Evolutionary conservation across 1,139 yeast species (phyloP).

Genomic region (Taiozyma sp.): DNA sequence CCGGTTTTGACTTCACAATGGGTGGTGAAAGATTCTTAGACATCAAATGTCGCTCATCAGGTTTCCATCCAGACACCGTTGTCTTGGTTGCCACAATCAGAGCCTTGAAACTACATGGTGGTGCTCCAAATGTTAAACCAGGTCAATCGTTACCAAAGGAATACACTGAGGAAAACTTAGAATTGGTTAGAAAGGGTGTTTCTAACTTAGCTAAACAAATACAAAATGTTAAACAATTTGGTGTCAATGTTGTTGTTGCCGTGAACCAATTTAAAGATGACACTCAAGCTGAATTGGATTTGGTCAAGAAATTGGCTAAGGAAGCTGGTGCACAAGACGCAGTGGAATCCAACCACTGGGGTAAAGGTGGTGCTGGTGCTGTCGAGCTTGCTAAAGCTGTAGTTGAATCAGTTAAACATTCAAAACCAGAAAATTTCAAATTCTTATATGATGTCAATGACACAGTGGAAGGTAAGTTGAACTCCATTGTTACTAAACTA

Average conservation of each 20-base stretch:
- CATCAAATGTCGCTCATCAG: slow-evolving; percentile 75
- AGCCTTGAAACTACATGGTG: slow-evolving; percentile 78
- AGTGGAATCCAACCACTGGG: slow-evolving; percentile 76
- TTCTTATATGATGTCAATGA: slow-evolving; percentile 58
- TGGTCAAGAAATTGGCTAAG: slow-evolving; percentile 56
- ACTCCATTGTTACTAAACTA: slow-evolving; percentile 64
- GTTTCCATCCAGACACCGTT: slow-evolving; percentile 64
- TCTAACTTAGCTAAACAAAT: slow-evolving; percentile 74
- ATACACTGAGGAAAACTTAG: slow-evolving; percentile 63
- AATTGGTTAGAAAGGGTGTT: slow-evolving; percentile 57
- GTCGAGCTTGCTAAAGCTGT: slow-evolving; percentile 65
- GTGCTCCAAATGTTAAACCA: slow-evolving; percentile 80
- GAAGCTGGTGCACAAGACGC: slow-evolving; percentile 75
- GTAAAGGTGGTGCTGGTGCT: slow-evolving; percentile 75
- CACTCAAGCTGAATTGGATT: slow-evolving; percentile 57
- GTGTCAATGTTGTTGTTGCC: slow-evolving; percentile 77
- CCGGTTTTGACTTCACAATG: slow-evolving; percentile 85
- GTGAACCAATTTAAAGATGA: slow-evolving; percentile 72
- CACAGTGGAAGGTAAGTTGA: slow-evolving; percentile 56
- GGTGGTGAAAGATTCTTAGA: slow-evolving; percentile 84
- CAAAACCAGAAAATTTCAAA: slow-evolving; percentile 36
- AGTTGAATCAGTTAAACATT: slow-evolving; percentile 45
- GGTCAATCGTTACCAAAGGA: slow-evolving; percentile 69
- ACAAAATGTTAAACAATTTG: slow-evolving; percentile 60
- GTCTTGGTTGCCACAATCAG: slow-evolving; percentile 77